Evolutionary conservation across 306 rosid species (phyloP).

Genomic region (Begonia peltatifolia): DNA sequence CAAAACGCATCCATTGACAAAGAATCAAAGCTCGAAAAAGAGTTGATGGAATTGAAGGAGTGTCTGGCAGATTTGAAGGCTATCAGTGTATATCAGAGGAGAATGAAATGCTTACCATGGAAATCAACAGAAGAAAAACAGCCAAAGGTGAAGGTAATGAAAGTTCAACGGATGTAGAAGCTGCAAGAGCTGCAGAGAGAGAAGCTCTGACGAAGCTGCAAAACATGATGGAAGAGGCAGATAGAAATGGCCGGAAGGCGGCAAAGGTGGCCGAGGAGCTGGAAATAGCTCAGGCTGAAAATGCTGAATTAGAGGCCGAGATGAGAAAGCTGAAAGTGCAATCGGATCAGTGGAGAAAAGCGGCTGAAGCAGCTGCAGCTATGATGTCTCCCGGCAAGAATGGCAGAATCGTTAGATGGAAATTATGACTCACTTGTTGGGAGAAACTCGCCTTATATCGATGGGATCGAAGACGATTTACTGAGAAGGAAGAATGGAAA

Average conservation of each 20-base stretch:
- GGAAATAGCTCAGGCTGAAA: slow-evolving; percentile 60
- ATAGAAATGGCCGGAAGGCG: slow-evolving; percentile 30
- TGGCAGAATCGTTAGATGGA: slow-evolving; percentile 63
- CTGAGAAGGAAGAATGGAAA: slow-evolving; percentile 89
- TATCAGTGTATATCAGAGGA: slow-evolving; percentile 59
- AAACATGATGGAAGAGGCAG: slow-evolving; percentile 66
- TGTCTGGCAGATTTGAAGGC: slow-evolving; percentile 38
- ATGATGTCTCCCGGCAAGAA: slow-evolving; percentile 74
- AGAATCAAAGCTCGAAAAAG: slow-evolving; percentile 35
- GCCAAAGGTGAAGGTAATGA: slow-evolving; percentile 23
- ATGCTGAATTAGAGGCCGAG: slow-evolving; percentile 68
- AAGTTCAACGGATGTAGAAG: slow-evolving; percentile 34
- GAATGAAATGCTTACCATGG: slow-evolving; percentile 49
- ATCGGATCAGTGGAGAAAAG: slow-evolving; percentile 95
- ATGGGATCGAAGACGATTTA: slow-evolving; percentile 42
- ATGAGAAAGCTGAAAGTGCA: slow-evolving; percentile 77
- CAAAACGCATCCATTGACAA: slow-evolving; percentile 26
- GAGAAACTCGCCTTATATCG: slow-evolving; percentile 38
- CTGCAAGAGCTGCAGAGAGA: slow-evolving; percentile 34
- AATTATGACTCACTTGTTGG: slow-evolving; percentile 30
- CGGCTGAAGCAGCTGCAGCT: slow-evolving; percentile 96
- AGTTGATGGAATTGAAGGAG: slow-evolving; percentile 42
- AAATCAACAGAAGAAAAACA: slow-evolving; percentile 29
- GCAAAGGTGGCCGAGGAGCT: too few relatives aligned
- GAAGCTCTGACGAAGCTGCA: slow-evolving; percentile 61